Percentiles rank a stretch among this genome's conserved stretches.
phyloP scores from a whole-genome alignment of 176 grass and related monocot species.

The Bolboschoenus planiculmis region DNA sequence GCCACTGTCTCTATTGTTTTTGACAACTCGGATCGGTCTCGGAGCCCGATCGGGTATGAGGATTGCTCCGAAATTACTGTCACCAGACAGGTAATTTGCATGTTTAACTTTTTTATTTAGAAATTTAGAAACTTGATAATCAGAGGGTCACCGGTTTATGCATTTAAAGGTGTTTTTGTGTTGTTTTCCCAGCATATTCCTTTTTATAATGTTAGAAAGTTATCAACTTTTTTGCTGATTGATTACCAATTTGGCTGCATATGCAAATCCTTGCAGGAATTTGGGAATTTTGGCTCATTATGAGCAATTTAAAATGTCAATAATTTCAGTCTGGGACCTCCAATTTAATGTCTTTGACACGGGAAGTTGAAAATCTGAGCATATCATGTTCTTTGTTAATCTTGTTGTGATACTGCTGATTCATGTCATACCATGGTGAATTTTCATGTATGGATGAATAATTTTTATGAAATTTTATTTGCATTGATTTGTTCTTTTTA shows the following conservation, averaged over 20 bases:
- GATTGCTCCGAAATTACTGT: slow-evolving; percentile 83
- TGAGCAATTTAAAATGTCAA: not conserved
- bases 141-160: not conserved
- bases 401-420: too few relatives aligned
- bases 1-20: slow-evolving; percentile 92
- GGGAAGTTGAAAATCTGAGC: too few relatives aligned
- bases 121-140: not conserved
- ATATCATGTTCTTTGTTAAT: too few relatives aligned
- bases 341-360: not conserved
- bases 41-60: slow-evolving; percentile 83
- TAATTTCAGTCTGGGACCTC: not conserved
- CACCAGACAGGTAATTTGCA: slow-evolving; percentile 63
- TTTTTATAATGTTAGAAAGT: too few relatives aligned
- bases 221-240: not conserved
- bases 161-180: not conserved
- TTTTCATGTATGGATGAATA: too few relatives aligned
- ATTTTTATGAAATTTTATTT: too few relatives aligned
- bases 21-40: slow-evolving; percentile 75
- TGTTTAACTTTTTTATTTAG: not conserved
- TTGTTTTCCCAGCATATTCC: too few relatives aligned
- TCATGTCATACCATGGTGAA: too few relatives aligned
- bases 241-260: not conserved
- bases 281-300: not conserved
- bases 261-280: not conserved
- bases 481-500: too few relatives aligned